Base-by-base conservation (phyloP, 176 grass and related monocot genomes). In the Bolboschoenus planiculmis region DNA sequence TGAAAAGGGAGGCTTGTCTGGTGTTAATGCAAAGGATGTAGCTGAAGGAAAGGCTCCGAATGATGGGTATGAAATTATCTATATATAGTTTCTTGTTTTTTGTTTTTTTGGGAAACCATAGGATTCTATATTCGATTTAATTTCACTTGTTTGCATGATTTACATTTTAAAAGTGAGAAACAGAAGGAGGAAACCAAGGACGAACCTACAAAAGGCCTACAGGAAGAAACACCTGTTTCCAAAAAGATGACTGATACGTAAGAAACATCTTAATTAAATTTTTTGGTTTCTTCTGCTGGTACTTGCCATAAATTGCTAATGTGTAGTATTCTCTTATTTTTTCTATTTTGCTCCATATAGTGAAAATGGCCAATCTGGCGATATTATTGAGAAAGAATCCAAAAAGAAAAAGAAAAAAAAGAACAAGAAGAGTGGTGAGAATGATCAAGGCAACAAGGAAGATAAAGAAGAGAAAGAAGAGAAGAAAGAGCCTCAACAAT, bases 401-500 rank as follows among this genome's bases (percentile, higher is more conserved):
- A 85, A 83, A 18, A 88, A 63, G 47, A 88, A 89, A 79, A 92
- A 88, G 81, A 98, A 95, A 83, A 91, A 39, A 10, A 95, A 90
- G 82, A 95, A 88, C 80, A 85, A 87, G 72, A 81, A 42, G 11
- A 81, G 24, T 70, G 85, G 72, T 40, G 24, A 67, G 43, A 91
- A 78, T 24, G 67, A 83, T 36, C 65, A 81, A 5, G 58, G 85
- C 51, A 88, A 78, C 31, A 44, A 83, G 48, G 55, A 80, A 83
- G 75, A 83, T 72, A 43, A 71, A 71, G 21, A 2, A 13, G 84
- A 86, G 37, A 70, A 83, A 70, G 70, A 86, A n/a, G 51, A 82
- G 40, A 92, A 85, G 46, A 80, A 85, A 42, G 43, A 85, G 40
- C 58, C 88, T 67, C 78, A 62, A 1, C 89, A 88, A 88, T 79